Evolutionary conservation across 2,329 filamentous ascomycete species (phyloP).

Genomic region (Xenosphaeropsis pyriputrescens): DNA sequence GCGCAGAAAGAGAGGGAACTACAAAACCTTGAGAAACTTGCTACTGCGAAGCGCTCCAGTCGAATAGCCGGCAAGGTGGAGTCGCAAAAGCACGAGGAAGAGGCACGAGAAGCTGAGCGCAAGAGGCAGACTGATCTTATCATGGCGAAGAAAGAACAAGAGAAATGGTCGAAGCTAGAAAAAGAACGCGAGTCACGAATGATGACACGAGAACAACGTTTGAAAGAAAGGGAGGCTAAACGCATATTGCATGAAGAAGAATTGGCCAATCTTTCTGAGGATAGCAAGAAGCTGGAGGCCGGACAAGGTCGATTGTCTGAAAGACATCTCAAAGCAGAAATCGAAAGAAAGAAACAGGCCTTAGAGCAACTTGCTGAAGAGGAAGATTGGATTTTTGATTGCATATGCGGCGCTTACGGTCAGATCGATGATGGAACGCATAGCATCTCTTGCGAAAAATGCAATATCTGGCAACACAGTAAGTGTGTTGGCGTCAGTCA

Average conservation of each 20-base stretch:
- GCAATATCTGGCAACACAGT: slow-evolving; percentile 95
- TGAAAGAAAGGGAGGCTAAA: slow-evolving; percentile 73
- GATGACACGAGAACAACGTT: slow-evolving; percentile 70
- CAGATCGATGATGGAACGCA: slow-evolving; percentile 91
- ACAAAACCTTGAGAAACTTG: slow-evolving; percentile 69
- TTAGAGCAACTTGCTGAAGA: slow-evolving; percentile 52
- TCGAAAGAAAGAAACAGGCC: slow-evolving; percentile 65
- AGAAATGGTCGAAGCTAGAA: slow-evolving; percentile 42
- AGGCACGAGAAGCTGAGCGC: slow-evolving; percentile 54
- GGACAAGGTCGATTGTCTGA: slow-evolving; percentile 55
- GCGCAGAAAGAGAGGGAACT: slow-evolving; percentile 61
- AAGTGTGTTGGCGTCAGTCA: slow-evolving; percentile 74
- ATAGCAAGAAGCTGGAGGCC: slow-evolving; percentile 44
- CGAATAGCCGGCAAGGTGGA: slow-evolving; percentile 73
- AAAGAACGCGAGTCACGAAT: slow-evolving; percentile 66
- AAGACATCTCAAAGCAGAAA: slow-evolving; percentile 66
- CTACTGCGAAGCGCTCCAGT: slow-evolving; percentile 87
- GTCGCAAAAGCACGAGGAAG: slow-evolving; percentile 59
- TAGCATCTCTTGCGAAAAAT: slow-evolving; percentile 85
- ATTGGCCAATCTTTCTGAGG: slow-evolving; percentile 63
- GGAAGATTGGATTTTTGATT: slow-evolving; percentile 91
- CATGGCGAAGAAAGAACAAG: slow-evolving; percentile 52
- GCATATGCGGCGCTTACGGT: slow-evolving; percentile 78
- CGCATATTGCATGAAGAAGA: slow-evolving; percentile 77
- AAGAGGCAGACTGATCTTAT: slow-evolving; percentile 49